Evolutionary conservation across 495 filamentous ascomycete genomes (phyloP).

Genomic region (Aspergillus sclerotiicarbonarius): DNA sequence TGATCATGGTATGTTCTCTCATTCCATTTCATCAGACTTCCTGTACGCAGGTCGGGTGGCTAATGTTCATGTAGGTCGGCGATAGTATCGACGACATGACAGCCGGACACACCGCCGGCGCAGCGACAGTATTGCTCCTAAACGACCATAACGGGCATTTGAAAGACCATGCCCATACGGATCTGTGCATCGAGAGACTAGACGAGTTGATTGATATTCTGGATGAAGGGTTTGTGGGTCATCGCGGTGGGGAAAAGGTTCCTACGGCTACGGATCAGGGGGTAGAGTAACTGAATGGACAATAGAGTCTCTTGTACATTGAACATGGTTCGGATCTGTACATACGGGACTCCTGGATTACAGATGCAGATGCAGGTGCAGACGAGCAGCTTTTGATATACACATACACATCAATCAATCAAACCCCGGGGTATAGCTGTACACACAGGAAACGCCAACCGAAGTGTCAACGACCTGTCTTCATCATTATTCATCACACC

Average conservation of each 20-base stretch:
- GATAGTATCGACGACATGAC: conserved; percentile 95
- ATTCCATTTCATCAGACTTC: neutral
- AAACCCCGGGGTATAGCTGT: neutral
- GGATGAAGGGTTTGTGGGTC: conserved; percentile 59
- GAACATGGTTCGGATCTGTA: neutral
- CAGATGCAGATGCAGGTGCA: neutral
- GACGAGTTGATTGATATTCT: conserved; percentile 72
- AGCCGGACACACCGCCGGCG: conserved; percentile 78
- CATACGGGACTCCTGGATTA: neutral
- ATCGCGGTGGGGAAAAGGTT: conserved; percentile 20
- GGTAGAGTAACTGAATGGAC: neutral
- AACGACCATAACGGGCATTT: conserved; percentile 78
- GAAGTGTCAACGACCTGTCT: no score
- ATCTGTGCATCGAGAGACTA: conserved; percentile 61
- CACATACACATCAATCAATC: neutral
- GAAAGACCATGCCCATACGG: conserved; percentile 73
- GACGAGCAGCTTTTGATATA: neutral
- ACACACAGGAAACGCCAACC: neutral
- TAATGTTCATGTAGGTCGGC: conserved; percentile 55
- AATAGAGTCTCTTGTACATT: neutral
- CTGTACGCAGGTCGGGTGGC: neutral
- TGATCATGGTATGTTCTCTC: conserved; percentile 53
- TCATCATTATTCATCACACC: neutral
- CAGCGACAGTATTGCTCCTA: conserved; percentile 82
- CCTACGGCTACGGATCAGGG: conserved; percentile 10